Conservation (phyloP, 257 asterid species). For the Solanum lignicaule region DNA sequence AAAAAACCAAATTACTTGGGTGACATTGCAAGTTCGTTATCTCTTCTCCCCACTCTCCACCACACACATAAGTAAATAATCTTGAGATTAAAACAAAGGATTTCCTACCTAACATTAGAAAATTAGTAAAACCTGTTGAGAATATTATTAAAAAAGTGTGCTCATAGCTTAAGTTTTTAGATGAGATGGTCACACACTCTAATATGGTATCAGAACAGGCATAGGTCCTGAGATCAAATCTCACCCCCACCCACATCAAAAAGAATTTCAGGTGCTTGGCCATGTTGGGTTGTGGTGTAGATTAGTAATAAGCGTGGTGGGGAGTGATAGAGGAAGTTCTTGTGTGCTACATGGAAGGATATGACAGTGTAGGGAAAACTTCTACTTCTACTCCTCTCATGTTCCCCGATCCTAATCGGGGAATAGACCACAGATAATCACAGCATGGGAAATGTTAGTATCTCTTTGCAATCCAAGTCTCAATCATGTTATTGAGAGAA, state of each 20-base stretch:
- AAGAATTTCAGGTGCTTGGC: too few species aligned
- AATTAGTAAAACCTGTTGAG: too few species aligned
- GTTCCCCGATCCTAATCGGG: neutral
- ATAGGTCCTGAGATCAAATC: too few species aligned
- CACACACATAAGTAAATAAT: too few species aligned
- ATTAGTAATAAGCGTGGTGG: neutral
- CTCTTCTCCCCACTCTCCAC: too few species aligned
- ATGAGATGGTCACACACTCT: too few species aligned
- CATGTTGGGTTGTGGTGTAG: neutral
- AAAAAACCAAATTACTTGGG: neutral
- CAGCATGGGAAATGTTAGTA: neutral
- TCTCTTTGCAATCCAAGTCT: neutral
- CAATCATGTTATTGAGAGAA: neutral
- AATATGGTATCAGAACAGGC: too few species aligned
- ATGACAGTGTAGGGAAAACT: neutral
- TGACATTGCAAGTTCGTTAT: neutral
- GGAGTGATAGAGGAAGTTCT: neutral
- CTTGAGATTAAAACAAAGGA: too few species aligned
- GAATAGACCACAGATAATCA: neutral
- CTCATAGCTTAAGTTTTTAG: too few species aligned
- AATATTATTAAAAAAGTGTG: too few species aligned
- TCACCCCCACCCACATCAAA: too few species aligned
- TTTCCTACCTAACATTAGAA: too few species aligned
- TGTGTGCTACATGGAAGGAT: neutral
- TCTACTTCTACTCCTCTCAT: neutral